Evolutionary conservation across 2,329 filamentous ascomycete species (phyloP).

Genomic region (Aureobasidium sp.): DNA sequence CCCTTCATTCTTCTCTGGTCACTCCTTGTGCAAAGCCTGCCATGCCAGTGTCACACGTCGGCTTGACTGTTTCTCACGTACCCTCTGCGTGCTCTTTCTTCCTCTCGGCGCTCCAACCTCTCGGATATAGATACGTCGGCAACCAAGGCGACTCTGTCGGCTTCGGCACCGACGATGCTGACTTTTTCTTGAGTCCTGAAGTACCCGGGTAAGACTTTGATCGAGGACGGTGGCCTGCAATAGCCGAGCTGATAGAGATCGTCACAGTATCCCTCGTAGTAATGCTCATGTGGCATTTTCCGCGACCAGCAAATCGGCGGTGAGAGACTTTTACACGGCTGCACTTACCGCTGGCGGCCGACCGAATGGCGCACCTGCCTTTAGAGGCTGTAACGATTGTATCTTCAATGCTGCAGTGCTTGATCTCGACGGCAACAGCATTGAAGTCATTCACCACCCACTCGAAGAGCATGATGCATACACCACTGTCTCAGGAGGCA

Average conservation of each 20-base stretch:
- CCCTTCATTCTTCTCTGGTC: neutral
- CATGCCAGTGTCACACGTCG: constrained; percentile 58
- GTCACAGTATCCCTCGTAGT: constrained; percentile 40
- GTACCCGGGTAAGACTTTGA: neutral
- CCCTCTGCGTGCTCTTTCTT: constrained; percentile 79
- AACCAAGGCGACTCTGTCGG: constrained; percentile 55
- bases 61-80: constrained; percentile 67
- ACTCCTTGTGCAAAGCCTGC: neutral
- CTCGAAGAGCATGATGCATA: constrained; percentile 30
- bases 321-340: constrained; percentile 64
- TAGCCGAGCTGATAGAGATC: neutral
- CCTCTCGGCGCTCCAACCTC: constrained; percentile 66
- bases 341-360: constrained; percentile 59
- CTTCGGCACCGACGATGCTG: constrained; percentile 53
- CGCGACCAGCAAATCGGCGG: constrained; percentile 57
- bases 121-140: constrained; percentile 67
- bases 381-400: constrained; percentile 47
- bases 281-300: constrained; percentile 61
- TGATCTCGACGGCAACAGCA: constrained; percentile 77
- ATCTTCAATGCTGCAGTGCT: constrained; percentile 59
- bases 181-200: constrained; percentile 59
- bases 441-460: constrained; percentile 65
- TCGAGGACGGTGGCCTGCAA: neutral
- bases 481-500: constrained; percentile 23
- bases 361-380: constrained; percentile 50